Conservation (phyloP, 2,329 filamentous ascomycete genomes). For the Phyllosticta paracitricarpa region DNA sequence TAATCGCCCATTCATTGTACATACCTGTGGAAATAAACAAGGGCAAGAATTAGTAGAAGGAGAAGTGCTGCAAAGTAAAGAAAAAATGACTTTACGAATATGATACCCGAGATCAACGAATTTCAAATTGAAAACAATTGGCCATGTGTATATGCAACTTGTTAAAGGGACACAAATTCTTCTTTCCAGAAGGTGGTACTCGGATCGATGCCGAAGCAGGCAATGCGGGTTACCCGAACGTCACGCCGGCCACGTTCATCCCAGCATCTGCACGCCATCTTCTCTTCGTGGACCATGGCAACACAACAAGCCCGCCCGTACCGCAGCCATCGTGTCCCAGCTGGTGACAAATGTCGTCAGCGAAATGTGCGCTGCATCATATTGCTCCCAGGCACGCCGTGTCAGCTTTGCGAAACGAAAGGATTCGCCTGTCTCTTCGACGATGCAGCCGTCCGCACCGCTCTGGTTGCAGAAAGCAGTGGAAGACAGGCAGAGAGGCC, state of each 20-base stretch:
- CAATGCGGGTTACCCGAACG: background rate
- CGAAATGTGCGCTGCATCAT: constrained; percentile 34
- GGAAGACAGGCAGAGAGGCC: constrained; percentile 17
- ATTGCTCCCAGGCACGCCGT: constrained; percentile 29
- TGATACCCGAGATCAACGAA: background rate
- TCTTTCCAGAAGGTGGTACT: background rate
- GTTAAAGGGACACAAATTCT: background rate
- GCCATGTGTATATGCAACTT: background rate
- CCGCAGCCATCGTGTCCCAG: constrained; percentile 34
- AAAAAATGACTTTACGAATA: background rate
- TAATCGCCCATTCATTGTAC: background rate
- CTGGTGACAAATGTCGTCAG: constrained; percentile 30
- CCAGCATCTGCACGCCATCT: background rate
- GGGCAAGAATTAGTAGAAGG: background rate
- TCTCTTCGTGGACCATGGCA: background rate
- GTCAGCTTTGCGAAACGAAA: constrained; percentile 30
- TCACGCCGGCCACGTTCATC: background rate
- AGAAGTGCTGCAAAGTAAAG: background rate
- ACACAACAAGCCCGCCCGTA: constrained; percentile 27
- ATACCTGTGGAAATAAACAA: background rate
- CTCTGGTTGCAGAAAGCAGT: constrained; percentile 12
- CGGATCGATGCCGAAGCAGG: background rate
- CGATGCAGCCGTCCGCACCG: constrained; percentile 14
- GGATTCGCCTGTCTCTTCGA: constrained; percentile 28
- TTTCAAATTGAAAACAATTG: background rate